These are phyloP conservation scores for Xylaria sp. DNA, from an alignment of 2,329 filamentous ascomycete genomes.

Conservation along the genomic window DNA sequence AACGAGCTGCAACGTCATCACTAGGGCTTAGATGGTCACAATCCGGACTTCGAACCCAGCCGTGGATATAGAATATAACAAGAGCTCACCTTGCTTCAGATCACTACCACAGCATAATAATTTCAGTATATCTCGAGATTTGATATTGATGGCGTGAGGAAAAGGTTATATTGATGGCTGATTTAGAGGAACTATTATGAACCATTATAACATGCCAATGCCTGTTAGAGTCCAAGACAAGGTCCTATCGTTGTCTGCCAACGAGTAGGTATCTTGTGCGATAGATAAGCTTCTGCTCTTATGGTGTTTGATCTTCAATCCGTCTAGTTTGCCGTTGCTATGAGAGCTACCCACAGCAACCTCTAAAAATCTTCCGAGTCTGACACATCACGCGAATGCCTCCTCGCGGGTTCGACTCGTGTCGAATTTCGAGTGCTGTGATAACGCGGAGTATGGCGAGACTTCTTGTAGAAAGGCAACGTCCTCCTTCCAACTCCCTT, in stretches of 20 bases:
- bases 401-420: slow-evolving; percentile 19
- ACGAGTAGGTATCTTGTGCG: background rate
- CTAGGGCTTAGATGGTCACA: too few species aligned
- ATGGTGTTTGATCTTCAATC: slow-evolving; percentile 7
- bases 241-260: slow-evolving; percentile 10
- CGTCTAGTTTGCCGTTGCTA: background rate
- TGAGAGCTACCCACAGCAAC: slow-evolving; percentile 1
- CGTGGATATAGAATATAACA: too few species aligned
- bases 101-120: too few species aligned
- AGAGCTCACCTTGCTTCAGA: too few species aligned
- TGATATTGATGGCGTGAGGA: too few species aligned
- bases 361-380: slow-evolving; percentile 20
- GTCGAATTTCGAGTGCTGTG: slow-evolving; percentile 29
- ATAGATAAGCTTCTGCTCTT: slow-evolving; percentile 4
- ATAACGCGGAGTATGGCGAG: slow-evolving; percentile 2
- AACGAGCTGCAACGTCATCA: too few species aligned
- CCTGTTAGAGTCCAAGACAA: slow-evolving; percentile 4
- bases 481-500: slow-evolving; percentile 24
- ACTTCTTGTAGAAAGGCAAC: slow-evolving; percentile 31
- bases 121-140: too few species aligned
- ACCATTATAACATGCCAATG: background rate
- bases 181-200: background rate
- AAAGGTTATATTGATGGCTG: background rate
- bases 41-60: too few species aligned
- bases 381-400: slow-evolving; percentile 28